Evolutionary conservation across 345 rosid species (phyloP).

Genomic region (Gossypium sturtianum): DNA sequence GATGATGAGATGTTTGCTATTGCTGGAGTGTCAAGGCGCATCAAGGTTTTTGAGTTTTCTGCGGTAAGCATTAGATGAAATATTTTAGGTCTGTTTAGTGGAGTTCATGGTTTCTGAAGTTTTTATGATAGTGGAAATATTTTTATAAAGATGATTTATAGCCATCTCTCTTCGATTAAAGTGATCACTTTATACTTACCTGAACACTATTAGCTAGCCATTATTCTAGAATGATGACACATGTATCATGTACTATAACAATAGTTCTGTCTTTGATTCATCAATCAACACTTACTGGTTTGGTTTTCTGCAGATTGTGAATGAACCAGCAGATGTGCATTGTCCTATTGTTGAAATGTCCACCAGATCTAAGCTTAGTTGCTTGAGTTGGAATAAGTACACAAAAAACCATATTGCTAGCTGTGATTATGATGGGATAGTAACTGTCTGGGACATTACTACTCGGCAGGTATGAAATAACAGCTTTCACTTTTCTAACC

Average conservation of each 20-base stretch:
- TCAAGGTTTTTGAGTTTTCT: slow-evolving; percentile 55
- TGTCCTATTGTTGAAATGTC: slow-evolving; percentile 53
- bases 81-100: not conserved
- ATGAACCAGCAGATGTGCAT: slow-evolving; percentile 48
- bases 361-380: slow-evolving; percentile 56
- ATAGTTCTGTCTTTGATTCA: not conserved
- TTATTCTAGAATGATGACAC: not conserved
- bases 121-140: not conserved
- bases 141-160: not conserved
- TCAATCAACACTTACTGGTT: not conserved
- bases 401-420: slow-evolving; percentile 54
- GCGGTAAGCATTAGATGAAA: slow-evolving; percentile 30
- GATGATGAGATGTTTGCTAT: slow-evolving; percentile 62
- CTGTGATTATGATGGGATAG: slow-evolving; percentile 65
- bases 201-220: not conserved
- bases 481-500: not conserved
- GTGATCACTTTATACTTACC: not conserved
- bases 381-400: slow-evolving; percentile 66
- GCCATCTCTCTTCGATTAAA: not conserved
- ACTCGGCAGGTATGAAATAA: slow-evolving; percentile 42
- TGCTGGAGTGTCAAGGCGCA: slow-evolving; percentile 58
- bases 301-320: slow-evolving; percentile 35
- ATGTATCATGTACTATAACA: not conserved
- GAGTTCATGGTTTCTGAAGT: slow-evolving; percentile 3
- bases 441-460: slow-evolving; percentile 52